A percentile compares a stretch with the other conserved stretches of the same genome.
Conservation (phyloP, 805 yeast species). For the Brettanomyces sp. region DNA sequence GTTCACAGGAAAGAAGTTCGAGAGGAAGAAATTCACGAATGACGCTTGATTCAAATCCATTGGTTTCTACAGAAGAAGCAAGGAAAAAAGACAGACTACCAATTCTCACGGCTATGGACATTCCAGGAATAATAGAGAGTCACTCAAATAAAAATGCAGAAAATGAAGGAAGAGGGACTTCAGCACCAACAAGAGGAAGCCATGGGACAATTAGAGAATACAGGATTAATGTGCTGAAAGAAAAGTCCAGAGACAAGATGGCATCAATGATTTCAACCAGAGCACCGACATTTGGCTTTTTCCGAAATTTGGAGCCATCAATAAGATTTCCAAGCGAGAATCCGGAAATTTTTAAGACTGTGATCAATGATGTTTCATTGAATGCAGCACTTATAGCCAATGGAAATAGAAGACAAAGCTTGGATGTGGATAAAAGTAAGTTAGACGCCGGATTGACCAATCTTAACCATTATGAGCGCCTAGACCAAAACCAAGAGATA, state of each 20-base stretch:
- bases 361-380: conserved; percentile 28
- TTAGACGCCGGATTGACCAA: conserved; percentile 1
- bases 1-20: neutral
- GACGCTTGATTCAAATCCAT: conserved; percentile 1
- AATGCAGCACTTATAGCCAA: conserved; percentile 31
- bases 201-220: neutral
- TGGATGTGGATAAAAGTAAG: neutral
- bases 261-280: neutral
- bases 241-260: neutral
- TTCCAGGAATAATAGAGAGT: neutral
- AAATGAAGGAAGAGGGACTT: neutral
- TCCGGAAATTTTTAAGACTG: conserved; percentile 19
- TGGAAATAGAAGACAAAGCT: conserved; percentile 10
- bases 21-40: neutral
- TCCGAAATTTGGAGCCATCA: neutral
- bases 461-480: conserved; percentile 1
- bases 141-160: neutral
- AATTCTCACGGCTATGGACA: neutral
- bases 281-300: neutral
- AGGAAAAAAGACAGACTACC: neutral
- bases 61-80: neutral
- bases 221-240: neutral
- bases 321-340: neutral
- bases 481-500: neutral
- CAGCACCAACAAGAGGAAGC: neutral